These are phyloP conservation scores for Breynia disticha DNA, from an alignment of 441 rosid genomes.

Conservation along the genomic window DNA sequence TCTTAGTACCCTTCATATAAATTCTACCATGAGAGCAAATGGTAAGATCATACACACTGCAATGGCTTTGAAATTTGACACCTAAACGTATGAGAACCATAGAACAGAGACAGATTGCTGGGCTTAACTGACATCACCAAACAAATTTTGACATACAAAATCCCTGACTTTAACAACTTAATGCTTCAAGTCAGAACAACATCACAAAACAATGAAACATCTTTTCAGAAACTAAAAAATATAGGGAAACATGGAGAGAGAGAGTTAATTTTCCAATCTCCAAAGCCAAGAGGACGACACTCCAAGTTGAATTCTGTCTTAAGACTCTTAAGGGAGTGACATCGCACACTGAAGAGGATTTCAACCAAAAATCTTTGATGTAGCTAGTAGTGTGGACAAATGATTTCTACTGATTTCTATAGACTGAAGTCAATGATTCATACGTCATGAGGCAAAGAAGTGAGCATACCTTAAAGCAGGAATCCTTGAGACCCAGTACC, in stretches of 20 bases:
- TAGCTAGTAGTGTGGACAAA: background rate
- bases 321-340: too few species aligned
- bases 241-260: background rate
- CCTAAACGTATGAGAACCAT: too few species aligned
- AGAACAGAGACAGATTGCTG: too few species aligned
- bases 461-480: slow-evolving; percentile 57
- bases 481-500: slow-evolving; percentile 77
- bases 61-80: too few species aligned
- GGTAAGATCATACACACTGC: too few species aligned
- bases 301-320: too few species aligned
- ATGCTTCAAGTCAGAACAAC: background rate
- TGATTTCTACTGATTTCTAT: background rate
- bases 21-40: background rate
- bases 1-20: background rate
- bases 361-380: too few species aligned
- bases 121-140: too few species aligned
- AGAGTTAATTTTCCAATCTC: background rate
- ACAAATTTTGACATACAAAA: too few species aligned
- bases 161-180: background rate
- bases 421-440: background rate
- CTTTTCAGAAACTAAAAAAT: background rate
- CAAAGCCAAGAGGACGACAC: background rate
- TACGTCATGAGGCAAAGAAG: background rate
- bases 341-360: too few species aligned
- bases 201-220: background rate